These are phyloP conservation scores for Carex myosuroides DNA, from an alignment of 176 grass and related monocot species.

Conservation along the genomic window DNA sequence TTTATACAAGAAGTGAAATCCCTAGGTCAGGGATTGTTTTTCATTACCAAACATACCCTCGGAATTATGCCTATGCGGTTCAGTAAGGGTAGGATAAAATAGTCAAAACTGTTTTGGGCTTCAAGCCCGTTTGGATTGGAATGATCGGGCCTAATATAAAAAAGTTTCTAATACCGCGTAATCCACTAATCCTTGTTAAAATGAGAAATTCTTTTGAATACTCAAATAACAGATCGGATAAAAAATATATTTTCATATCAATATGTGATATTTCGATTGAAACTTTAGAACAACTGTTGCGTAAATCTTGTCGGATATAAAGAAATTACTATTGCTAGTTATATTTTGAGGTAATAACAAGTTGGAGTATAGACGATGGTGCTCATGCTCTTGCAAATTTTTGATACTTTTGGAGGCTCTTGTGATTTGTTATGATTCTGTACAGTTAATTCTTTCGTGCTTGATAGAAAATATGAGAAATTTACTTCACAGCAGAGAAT, in stretches of 20 bases:
- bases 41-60: slow-evolving; percentile 5
- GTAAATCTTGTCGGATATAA: too few relatives aligned
- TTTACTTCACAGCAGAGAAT: background rate
- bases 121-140: background rate
- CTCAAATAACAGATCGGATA: too few relatives aligned
- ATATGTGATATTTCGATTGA: too few relatives aligned
- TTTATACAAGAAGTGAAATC: background rate
- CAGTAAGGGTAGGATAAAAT: background rate
- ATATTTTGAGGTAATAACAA: too few relatives aligned
- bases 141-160: background rate
- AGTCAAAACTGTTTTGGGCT: background rate
- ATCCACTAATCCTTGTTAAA: too few relatives aligned
- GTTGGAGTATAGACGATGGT: too few relatives aligned
- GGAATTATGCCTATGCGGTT: too few relatives aligned
- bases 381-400: background rate
- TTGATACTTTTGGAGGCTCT: background rate
- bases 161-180: background rate
- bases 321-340: too few relatives aligned
- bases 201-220: too few relatives aligned
- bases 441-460: background rate
- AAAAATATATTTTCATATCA: too few relatives aligned
- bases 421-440: background rate
- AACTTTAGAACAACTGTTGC: too few relatives aligned
- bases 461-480: background rate
- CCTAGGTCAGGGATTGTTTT: background rate